Base-by-base conservation (phyloP, 495 filamentous ascomycete species). In the Immersiella caudata region DNA sequence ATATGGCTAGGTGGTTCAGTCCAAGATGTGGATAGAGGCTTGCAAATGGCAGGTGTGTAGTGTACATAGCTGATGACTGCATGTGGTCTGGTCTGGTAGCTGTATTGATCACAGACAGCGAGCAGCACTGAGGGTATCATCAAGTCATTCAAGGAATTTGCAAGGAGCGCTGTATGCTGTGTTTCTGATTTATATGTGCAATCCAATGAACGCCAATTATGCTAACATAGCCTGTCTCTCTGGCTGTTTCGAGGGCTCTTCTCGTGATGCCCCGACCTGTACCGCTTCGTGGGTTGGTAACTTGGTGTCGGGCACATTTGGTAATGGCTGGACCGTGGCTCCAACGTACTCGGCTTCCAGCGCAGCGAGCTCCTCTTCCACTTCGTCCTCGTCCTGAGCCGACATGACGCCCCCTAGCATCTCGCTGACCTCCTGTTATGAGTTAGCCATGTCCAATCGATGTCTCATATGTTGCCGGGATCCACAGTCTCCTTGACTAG, bases 381-480 rank as follows among this genome's bases (percentile, higher is more conserved):
- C 96, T 73, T 97, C 95, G 68, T 97, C 96, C 76, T 98, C 95
- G 78, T 98, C 96, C 73, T 94, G 90, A 73, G 92, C 93, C 46
- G 91, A 92, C 80, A 97, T 90, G 67, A 86, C 83, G 1, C 92
- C 92, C 11, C 86, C 91, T 12, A 99, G 85, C 89, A 97, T 92
- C 52, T 95, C 93, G 77, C 88, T 94, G 67, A 99, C 84, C 77
- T 95, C 94, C 91, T 95, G 70, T 75, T 55, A 50, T 56, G 11
- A 14, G 14, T 56, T 18, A 20, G n/a, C 36, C n/a, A n/a, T n/a
- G n/a, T n/a, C n/a, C n/a, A n/a, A n/a, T n/a, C n/a, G n/a, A n/a
- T n/a, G n/a, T n/a, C n/a, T n/a, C n/a, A n/a, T n/a, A n/a, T n/a
- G n/a, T n/a, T n/a, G n/a, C n/a, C n/a, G n/a, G n/a, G n/a, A n/a